Conservation (phyloP, 257 asterid species). For the Dorcoceras hygrometricum region DNA sequence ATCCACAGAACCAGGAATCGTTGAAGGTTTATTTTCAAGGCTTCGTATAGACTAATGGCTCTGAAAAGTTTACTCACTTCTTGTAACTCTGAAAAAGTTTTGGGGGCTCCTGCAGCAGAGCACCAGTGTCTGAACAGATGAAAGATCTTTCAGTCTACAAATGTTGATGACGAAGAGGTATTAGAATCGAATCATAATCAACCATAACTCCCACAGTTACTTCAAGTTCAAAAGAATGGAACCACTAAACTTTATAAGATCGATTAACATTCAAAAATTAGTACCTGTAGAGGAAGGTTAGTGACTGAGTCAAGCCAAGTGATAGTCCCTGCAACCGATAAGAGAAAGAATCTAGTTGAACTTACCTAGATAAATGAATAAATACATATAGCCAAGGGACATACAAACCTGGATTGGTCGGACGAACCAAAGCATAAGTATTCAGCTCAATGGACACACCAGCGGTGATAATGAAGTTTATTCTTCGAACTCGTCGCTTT, state of each 20-base stretch:
- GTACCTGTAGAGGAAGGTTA: conserved; percentile 84
- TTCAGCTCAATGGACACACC: conserved; percentile 73
- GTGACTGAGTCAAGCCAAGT: conserved; percentile 93
- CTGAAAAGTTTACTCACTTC: conserved; percentile 42
- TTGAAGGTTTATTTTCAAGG: conserved; percentile 11
- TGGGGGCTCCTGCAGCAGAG: conserved; percentile 68
- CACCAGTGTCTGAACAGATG: conserved; percentile 91
- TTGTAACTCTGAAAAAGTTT: conserved; percentile 72
- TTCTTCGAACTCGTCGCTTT: conserved; percentile 90
- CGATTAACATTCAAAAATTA: conserved; percentile 2
- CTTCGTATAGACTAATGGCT: conserved; percentile 10
- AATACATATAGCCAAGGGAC: conserved; percentile 20
- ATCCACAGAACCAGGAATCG: conserved; percentile 8
- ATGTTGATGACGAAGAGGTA: conserved; percentile 21
- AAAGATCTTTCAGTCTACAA: conserved; percentile 78
- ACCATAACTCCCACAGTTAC: conserved; percentile 7
- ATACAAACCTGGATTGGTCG: conserved; percentile 77
- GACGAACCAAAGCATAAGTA: conserved; percentile 89
- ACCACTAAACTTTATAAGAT: background rate
- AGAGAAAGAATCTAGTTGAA: conserved; percentile 27
- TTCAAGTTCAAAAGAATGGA: conserved; percentile 18
- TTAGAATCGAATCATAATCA: conserved; percentile 19
- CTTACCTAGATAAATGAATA: conserved; percentile 14
- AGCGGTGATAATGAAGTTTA: conserved; percentile 60
- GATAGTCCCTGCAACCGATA: conserved; percentile 55